These are phyloP conservation scores for Amylostereum areolatum DNA, from an alignment of 1,284 basidiomycete species.

Conservation along the genomic window DNA sequence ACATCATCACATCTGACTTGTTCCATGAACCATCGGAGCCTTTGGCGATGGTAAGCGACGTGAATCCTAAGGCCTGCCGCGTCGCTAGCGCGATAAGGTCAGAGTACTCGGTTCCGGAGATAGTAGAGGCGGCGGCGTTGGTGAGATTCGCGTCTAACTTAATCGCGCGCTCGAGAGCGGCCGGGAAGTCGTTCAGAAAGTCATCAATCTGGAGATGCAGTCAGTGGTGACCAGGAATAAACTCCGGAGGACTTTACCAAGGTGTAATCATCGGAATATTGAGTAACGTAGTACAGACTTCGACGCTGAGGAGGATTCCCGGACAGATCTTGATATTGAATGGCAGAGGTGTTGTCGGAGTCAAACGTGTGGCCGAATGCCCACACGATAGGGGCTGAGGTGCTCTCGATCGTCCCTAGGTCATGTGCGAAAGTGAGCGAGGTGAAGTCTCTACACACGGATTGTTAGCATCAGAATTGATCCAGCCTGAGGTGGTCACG, in stretches of 20 bases:
- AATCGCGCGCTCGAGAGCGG: not conserved
- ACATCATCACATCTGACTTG: slow-evolving; percentile 9
- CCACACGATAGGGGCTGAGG: slow-evolving; percentile 7
- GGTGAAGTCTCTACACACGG: slow-evolving; percentile 11
- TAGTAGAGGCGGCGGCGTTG: not conserved
- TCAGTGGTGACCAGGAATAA: no score
- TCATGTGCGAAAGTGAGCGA: slow-evolving; percentile 6
- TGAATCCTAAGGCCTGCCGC: slow-evolving; percentile 2
- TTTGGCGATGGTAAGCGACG: slow-evolving; percentile 6
- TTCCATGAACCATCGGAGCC: not conserved
- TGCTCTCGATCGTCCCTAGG: slow-evolving; percentile 7
- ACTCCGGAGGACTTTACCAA: slow-evolving; percentile 1
- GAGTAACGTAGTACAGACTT: not conserved
- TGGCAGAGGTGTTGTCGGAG: not conserved
- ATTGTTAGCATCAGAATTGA: no score
- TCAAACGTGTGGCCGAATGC: slow-evolving; percentile 11
- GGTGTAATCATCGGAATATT: not conserved
- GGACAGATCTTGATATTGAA: slow-evolving; percentile 5
- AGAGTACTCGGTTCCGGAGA: not conserved
- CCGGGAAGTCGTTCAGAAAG: slow-evolving; percentile 4
- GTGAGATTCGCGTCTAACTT: not conserved
- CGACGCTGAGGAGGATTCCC: not conserved
- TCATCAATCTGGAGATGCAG: not conserved
- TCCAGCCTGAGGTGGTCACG: no score
- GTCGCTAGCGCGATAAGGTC: slow-evolving; percentile 2